Evolutionary conservation across 345 rosid genomes (phyloP).

Genomic region (Kernera saxatilis): DNA sequence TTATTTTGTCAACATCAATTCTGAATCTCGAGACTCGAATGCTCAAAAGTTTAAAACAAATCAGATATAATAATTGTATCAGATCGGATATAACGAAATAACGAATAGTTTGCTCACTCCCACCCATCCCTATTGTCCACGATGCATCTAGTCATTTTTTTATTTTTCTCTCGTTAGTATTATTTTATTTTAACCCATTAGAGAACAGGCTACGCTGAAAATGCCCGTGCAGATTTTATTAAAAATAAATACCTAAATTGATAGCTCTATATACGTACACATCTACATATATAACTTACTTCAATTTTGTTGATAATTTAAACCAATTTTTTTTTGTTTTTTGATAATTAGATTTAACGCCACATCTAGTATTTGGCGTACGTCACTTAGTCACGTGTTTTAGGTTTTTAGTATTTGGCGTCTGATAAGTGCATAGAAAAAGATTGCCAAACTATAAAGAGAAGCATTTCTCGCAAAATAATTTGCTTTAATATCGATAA

Average conservation of each 20-base stretch:
- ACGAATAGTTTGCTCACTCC: not conserved
- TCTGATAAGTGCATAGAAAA: not conserved
- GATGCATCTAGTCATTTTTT: not conserved
- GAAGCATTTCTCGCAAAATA: not conserved
- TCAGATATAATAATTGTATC: not conserved
- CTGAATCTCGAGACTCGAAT: not conserved
- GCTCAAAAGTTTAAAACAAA: not conserved
- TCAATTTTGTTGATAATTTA: not conserved
- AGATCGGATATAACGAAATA: not conserved
- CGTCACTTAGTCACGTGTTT: constrained; percentile 1
- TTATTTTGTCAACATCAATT: not conserved
- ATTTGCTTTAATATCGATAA: not conserved
- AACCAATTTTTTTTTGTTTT: too few species aligned
- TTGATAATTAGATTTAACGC: not conserved
- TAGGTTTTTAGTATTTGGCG: not conserved
- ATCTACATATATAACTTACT: not conserved
- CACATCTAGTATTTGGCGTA: not conserved
- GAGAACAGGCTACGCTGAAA: too few species aligned
- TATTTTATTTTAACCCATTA: too few species aligned
- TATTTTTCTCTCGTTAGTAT: not conserved
- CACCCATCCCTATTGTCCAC: not conserved
- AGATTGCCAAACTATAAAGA: not conserved
- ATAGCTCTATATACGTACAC: not conserved
- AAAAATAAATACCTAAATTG: not conserved
- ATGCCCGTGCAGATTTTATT: not conserved